phyloP scores from a whole-genome alignment of 2,329 filamentous ascomycete species.

The Penicillium sp. region DNA sequence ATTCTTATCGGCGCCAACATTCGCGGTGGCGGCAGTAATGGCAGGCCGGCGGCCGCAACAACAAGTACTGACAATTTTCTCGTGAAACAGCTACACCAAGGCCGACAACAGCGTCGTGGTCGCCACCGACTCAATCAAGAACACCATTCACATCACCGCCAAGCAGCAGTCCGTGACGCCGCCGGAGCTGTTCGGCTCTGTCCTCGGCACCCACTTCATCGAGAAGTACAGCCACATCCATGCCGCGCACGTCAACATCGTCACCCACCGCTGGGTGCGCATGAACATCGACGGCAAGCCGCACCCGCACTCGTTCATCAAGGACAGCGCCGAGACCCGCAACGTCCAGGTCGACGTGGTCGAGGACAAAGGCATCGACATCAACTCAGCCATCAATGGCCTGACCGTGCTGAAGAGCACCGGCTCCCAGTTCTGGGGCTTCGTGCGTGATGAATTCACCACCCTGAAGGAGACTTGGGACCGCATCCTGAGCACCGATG shows the following conservation, averaged over 20 bases:
- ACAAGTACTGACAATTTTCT: not conserved
- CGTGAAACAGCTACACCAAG: slow-evolving; percentile 68
- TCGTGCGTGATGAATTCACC: slow-evolving; percentile 89
- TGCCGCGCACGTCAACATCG: slow-evolving; percentile 74
- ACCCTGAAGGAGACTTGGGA: slow-evolving; percentile 89
- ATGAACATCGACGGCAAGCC: slow-evolving; percentile 82
- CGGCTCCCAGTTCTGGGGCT: slow-evolving; percentile 92
- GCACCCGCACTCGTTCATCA: slow-evolving; percentile 91
- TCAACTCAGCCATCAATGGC: slow-evolving; percentile 75
- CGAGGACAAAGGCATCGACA: slow-evolving; percentile 65
- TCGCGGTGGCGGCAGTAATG: not conserved
- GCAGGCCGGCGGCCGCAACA: not conserved
- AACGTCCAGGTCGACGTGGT: slow-evolving; percentile 71
- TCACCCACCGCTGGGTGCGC: slow-evolving; percentile 87
- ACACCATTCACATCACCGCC: slow-evolving; percentile 91
- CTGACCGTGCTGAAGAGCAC: slow-evolving; percentile 94
- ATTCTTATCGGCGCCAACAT: slow-evolving; percentile 4
- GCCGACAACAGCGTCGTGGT: slow-evolving; percentile 95
- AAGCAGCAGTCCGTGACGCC: slow-evolving; percentile 90
- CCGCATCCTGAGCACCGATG: slow-evolving; percentile 89
- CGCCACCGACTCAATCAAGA: slow-evolving; percentile 97
- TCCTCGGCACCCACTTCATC: slow-evolving; percentile 84
- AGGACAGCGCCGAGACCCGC: slow-evolving; percentile 84
- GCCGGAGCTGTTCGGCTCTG: slow-evolving; percentile 85
- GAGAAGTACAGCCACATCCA: slow-evolving; percentile 85